Evolutionary conservation across 176 grass and related monocot genomes (phyloP), one percentile per base, ranked within the genome.

Genomic region (Hordeum marinum): DNA sequence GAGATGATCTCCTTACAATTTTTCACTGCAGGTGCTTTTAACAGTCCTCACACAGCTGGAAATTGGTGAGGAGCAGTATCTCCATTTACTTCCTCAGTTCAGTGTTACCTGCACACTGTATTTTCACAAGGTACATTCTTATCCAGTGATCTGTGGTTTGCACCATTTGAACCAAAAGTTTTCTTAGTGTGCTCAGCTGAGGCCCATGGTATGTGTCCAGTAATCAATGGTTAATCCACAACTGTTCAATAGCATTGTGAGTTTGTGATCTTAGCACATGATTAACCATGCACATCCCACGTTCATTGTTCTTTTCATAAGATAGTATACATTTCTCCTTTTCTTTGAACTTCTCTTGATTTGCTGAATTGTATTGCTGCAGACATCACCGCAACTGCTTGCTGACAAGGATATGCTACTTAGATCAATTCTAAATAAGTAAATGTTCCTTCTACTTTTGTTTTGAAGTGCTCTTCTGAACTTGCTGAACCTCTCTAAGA

Each of bases 41-140:
- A 98, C 96, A 45, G 82, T 95, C 54, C 91, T 98, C 76, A 98
- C 93, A 77, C 91, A 93, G 63, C 86, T 98, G 68, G 96, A 98
- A 92, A 98, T 98, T 6, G 91, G 93, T 29, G 93, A 92, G 71
- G 85, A 95, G 58, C 91, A 98, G 81, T 98, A 95, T 88, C 68
- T 98, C 45, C 77, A 72, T 83, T 93, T 95, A 81, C 93, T 98
- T 68, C 89, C 96, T 66, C 96, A 90, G 78, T 89, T 92, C 79
- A 98, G 89, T 43, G 87, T 91, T 55, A 95, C 91, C 80, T 98
- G 96, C 82, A 93, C 89, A 68, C 72, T 98, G 78, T 86, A 93
- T 82, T 98, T 98, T 87, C 93, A 98, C 68, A 98, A 98, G 96
- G 96, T 95, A 81, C 20, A 68, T 50, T 23, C 55, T 86, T 79